Percentiles rank a stretch among this genome's conserved stretches.
phyloP scores from a whole-genome alignment of 495 filamentous ascomycete genomes.

The Penicillium canariense region DNA sequence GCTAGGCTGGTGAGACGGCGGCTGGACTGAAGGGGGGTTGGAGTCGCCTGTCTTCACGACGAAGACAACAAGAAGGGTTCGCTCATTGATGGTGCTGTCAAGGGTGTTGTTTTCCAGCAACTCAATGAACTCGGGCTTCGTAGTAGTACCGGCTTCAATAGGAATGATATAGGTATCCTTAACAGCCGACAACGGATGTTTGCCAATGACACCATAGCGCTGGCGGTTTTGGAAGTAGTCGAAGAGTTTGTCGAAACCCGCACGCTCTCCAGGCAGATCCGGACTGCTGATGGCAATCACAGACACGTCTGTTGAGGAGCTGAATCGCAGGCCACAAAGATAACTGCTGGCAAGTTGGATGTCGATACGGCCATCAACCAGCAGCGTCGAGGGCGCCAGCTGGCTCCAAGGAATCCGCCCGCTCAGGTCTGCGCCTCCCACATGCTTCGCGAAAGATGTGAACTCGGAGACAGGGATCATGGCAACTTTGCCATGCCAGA shows the following conservation, averaged over 20 bases:
- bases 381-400: slow-evolving; percentile 64
- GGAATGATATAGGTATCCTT: slow-evolving; percentile 78
- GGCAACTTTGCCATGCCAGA: slow-evolving; percentile 77
- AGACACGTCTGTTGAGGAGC: slow-evolving; percentile 66
- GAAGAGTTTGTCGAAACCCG: slow-evolving; percentile 65
- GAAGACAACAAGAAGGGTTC: slow-evolving; percentile 72
- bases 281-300: slow-evolving; percentile 64
- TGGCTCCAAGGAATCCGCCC: slow-evolving; percentile 62
- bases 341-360: slow-evolving; percentile 81
- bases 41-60: slow-evolving; percentile 59
- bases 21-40: slow-evolving; percentile 43
- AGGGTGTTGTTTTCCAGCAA: slow-evolving; percentile 72
- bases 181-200: slow-evolving; percentile 63
- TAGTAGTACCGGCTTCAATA: slow-evolving; percentile 57
- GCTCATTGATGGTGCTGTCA: slow-evolving; percentile 61
- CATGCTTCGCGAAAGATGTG: slow-evolving; percentile 70
- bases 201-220: slow-evolving; percentile 77
- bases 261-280: slow-evolving; percentile 45
- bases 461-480: slow-evolving; percentile 79
- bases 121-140: slow-evolving; percentile 69
- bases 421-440: slow-evolving; percentile 73
- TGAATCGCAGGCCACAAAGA: slow-evolving; percentile 76
- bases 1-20: slow-evolving; percentile 43
- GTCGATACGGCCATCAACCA: slow-evolving; percentile 80
- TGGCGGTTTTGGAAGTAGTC: slow-evolving; percentile 76